Base-by-base conservation (phyloP, 768 basidiomycete genomes). In the Russula ochroleuca region DNA sequence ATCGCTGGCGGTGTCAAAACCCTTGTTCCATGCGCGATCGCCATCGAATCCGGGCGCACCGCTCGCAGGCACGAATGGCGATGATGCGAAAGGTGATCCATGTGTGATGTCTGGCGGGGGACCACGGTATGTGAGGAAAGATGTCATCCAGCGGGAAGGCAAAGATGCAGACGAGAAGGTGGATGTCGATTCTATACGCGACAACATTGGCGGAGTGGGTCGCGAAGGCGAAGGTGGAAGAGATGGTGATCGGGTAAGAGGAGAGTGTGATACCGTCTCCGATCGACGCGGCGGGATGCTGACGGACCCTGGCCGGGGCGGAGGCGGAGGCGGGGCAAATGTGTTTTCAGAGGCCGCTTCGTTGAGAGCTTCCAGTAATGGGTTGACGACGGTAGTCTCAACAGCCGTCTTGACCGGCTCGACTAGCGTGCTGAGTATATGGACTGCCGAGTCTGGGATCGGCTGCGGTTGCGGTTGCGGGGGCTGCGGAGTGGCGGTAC, bases 11-110 rank as follows among this genome's bases (percentile, higher is more conserved):
- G 23, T 15, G 65, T 73, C 84, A 72, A 72, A 86, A 0, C 85
- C 84, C 58, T 83, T 85, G 72, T 92, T 85, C 91, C 91, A 84
- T 13, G 71, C 78, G 17, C 75, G 73, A 52, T 89, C 88, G 0
- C 88, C 88, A 15, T 74, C 78, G 68, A 87, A 92, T 6, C 90
- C 92, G 0, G 92, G 92, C 0, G 92, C 92, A n/a, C 92, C 57
- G 70, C 78, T 75, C 0, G 86, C 80, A 54, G 75, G 80, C 19
- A 76, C 75, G 72, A 80, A 80, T 2, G 76, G 74, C 37, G 77
- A 71, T 11, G 78, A 69, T 0, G 75, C 76, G 61, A 86, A 86
- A 0, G 86, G 84, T 5, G 83, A 80, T 0, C 79, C 78, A 57
- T 83, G 80, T 1, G 73, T 75, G 52, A 76, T 73, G 19, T 68